A percentile compares a stretch with the other conserved stretches of the same genome.
Conservation (phyloP, 208 protist species). For the Wallacemonas rigidus region DNA sequence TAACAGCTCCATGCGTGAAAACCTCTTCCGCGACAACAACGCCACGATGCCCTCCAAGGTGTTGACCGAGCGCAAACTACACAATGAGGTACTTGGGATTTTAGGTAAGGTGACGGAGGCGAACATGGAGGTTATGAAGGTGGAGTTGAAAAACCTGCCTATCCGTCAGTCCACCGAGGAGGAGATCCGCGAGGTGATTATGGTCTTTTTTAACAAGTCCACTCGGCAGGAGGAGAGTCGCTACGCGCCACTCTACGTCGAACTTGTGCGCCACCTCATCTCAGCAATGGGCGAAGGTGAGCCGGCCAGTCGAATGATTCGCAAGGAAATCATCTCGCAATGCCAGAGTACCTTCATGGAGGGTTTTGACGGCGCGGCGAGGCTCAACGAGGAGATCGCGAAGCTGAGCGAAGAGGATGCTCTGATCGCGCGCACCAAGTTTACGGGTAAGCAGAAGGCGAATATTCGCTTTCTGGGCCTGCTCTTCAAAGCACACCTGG, state of each 20-base stretch:
- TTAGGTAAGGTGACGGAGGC: constrained; percentile 73
- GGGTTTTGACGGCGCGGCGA: constrained; percentile 31
- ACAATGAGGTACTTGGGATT: constrained; percentile 89
- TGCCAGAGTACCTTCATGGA: constrained; percentile 76
- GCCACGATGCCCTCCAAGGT: constrained; percentile 65
- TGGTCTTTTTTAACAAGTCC: constrained; percentile 87
- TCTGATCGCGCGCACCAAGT: constrained; percentile 58
- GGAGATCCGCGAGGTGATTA: constrained; percentile 84
- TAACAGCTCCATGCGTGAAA: constrained; percentile 66
- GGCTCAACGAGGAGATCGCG: constrained; percentile 50
- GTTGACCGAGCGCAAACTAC: constrained; percentile 71
- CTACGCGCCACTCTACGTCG: constrained; percentile 80
- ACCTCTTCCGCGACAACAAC: constrained; percentile 64
- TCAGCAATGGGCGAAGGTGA: constrained; percentile 66
- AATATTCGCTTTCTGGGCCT: constrained; percentile 88
- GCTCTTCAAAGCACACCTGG: constrained; percentile 65
- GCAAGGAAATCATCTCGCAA: constrained; percentile 68
- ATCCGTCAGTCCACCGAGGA: constrained; percentile 85
- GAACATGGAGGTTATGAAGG: constrained; percentile 76
- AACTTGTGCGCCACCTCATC: constrained; percentile 78
- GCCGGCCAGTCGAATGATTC: constrained; percentile 65
- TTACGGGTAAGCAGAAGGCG: constrained; percentile 76
- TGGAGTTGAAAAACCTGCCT: constrained; percentile 70
- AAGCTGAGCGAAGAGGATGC: constrained; percentile 62
- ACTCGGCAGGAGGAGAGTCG: constrained; percentile 75